Conservation (phyloP, 1,284 basidiomycete genomes). For the Vanrija humicola region DNA sequence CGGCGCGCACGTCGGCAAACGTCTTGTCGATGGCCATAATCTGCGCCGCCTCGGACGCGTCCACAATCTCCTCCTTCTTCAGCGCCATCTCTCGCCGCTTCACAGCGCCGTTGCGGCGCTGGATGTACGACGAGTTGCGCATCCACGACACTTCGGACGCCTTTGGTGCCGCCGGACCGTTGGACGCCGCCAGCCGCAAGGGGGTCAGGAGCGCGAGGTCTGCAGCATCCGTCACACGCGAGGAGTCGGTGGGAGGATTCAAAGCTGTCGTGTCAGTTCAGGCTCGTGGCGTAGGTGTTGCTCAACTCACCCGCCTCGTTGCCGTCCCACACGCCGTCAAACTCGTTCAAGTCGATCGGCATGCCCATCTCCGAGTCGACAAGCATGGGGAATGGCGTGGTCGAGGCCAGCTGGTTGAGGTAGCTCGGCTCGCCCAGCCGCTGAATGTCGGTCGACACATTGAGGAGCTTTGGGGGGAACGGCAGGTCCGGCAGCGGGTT, state of each 20-base stretch:
- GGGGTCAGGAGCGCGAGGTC: conserved; percentile 38
- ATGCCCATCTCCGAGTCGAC: conserved; percentile 91
- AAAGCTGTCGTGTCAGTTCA: conserved; percentile 49
- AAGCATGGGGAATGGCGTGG: conserved; percentile 81
- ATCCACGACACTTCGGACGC: conserved; percentile 73
- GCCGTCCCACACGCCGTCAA: conserved; percentile 77
- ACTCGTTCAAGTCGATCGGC: conserved; percentile 80
- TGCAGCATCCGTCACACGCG: conserved; percentile 21
- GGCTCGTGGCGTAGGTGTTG: no score
- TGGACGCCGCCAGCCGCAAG: conserved; percentile 17
- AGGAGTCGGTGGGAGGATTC: conserved; percentile 67
- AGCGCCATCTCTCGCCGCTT: conserved; percentile 20
- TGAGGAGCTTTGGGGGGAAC: conserved; percentile 87
- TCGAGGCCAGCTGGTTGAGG: conserved; percentile 70
- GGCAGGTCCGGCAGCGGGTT: conserved; percentile 90
- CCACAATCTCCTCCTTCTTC: conserved; percentile 54
- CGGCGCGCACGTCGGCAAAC: conserved; percentile 63
- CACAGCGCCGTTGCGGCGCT: conserved; percentile 47
- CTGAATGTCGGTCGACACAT: conserved; percentile 73
- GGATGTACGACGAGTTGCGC: conserved; percentile 80
- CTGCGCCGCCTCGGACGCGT: conserved; percentile 74
- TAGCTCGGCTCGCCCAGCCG: conserved; percentile 83
- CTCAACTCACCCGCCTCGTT: conserved; percentile 60
- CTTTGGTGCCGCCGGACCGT: conserved; percentile 20
- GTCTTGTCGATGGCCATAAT: conserved; percentile 76